These are phyloP conservation scores for Dendrostoma leiphaemia DNA, from an alignment of 2,329 filamentous ascomycete species.

Conservation along the genomic window DNA sequence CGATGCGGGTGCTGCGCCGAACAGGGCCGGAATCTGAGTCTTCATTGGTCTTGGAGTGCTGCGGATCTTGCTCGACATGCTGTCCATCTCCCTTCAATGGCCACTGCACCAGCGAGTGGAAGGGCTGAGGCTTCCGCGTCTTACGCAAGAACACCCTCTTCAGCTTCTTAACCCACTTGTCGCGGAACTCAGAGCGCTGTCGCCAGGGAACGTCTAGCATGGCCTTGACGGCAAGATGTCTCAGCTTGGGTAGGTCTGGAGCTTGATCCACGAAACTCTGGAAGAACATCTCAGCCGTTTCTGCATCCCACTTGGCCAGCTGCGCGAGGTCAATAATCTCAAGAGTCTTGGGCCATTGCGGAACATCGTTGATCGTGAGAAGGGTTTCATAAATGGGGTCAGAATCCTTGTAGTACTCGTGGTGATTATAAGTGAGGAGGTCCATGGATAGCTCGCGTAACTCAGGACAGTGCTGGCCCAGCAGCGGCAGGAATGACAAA, in stretches of 20 bases:
- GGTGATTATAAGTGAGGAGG: conserved; percentile 71
- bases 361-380: conserved; percentile 62
- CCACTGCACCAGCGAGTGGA: conserved; percentile 17
- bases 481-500: conserved; percentile 67
- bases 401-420: conserved; percentile 66
- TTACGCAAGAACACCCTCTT: conserved; percentile 62
- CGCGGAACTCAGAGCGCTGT: conserved; percentile 74
- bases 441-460: conserved; percentile 74
- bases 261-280: conserved; percentile 74
- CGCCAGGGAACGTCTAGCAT: conserved; percentile 82
- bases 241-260: conserved; percentile 61
- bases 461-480: conserved; percentile 67
- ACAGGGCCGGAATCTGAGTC: conserved; percentile 7
- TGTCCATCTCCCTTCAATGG: neutral
- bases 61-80: neutral
- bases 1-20: conserved; percentile 30
- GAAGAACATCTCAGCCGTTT: conserved; percentile 74
- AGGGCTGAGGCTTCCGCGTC: conserved; percentile 17
- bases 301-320: conserved; percentile 70
- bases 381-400: conserved; percentile 73
- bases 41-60: neutral
- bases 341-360: conserved; percentile 75
- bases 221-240: conserved; percentile 69
- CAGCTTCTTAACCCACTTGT: conserved; percentile 72
- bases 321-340: conserved; percentile 72